Conservation (phyloP, 768 basidiomycete species). For the Pluteus cervinus region DNA sequence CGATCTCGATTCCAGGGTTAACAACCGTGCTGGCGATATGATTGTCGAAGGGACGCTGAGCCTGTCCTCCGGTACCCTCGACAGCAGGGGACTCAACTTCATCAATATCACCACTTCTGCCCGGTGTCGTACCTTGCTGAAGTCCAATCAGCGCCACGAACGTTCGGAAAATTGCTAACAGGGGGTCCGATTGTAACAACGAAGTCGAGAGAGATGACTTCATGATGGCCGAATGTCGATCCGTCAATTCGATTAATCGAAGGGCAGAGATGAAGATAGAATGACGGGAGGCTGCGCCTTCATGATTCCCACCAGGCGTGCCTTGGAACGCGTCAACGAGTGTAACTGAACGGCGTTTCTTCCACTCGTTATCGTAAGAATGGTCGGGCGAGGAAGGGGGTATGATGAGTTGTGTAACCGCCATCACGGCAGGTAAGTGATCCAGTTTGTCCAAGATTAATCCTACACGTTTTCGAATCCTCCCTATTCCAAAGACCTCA, state of each 20-base stretch:
- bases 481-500: background rate
- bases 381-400: too few species aligned
- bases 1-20: constrained; percentile 62
- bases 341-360: too few species aligned
- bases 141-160: constrained; percentile 72
- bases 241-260: constrained; percentile 79
- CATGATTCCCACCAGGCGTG: too few species aligned
- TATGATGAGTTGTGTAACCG: constrained; percentile 78
- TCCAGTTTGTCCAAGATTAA: constrained; percentile 90
- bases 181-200: constrained; percentile 64
- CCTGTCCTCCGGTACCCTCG: too few species aligned
- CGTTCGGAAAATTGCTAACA: constrained; percentile 69
- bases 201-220: constrained; percentile 69
- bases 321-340: too few species aligned
- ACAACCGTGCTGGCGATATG: constrained; percentile 57
- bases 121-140: too few species aligned
- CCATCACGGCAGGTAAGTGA: constrained; percentile 86
- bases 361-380: too few species aligned
- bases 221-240: constrained; percentile 86
- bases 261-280: constrained; percentile 64
- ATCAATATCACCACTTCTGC: too few species aligned
- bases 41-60: too few species aligned
- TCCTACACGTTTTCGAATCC: too few species aligned
- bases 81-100: too few species aligned
- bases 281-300: too few species aligned